Conservation (phyloP, 164 flowering plant genomes). For the Malania oleifera region DNA sequence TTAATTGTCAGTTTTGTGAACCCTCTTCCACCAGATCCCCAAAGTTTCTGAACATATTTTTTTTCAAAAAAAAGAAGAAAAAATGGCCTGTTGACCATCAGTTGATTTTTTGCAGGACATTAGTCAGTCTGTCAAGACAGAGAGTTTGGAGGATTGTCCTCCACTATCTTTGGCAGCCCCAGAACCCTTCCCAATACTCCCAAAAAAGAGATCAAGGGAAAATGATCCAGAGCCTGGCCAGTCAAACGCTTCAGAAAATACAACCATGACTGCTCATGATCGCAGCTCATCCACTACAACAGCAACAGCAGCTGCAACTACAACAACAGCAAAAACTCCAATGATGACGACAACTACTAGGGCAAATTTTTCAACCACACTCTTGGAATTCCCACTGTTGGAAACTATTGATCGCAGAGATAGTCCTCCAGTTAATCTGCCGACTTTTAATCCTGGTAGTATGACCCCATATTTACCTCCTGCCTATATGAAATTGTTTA, state of each 20-base stretch:
- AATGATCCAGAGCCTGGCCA: conserved; percentile 21
- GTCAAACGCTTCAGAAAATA: conserved; percentile 28
- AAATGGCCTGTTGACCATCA: no score
- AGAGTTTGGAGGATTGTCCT: conserved; percentile 26
- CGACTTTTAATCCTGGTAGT: conserved; percentile 20
- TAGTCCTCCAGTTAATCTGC: conserved; percentile 13
- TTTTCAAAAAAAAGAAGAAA: no score
- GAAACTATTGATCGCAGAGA: conserved; percentile 36
- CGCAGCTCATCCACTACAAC: conserved; percentile 29
- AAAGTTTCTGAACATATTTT: no score
- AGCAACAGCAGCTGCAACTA: conserved; percentile 23
- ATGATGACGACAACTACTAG: conserved; percentile 11
- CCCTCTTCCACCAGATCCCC: no score
- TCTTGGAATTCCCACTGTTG: conserved; percentile 39
- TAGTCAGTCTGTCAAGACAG: conserved; percentile 11
- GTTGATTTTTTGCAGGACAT: conserved; percentile 21
- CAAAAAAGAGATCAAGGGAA: conserved; percentile 30
- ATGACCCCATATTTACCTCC: conserved; percentile 43
- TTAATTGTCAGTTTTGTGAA: no score
- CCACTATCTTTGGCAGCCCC: conserved; percentile 16
- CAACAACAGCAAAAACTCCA: neutral
- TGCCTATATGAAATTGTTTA: conserved; percentile 38
- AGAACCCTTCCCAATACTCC: conserved; percentile 27
- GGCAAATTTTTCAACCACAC: conserved; percentile 4
- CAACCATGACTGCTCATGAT: conserved; percentile 26